Base-by-base conservation (phyloP, 306 rosid genomes). In the Hippophae rhamnoides region DNA sequence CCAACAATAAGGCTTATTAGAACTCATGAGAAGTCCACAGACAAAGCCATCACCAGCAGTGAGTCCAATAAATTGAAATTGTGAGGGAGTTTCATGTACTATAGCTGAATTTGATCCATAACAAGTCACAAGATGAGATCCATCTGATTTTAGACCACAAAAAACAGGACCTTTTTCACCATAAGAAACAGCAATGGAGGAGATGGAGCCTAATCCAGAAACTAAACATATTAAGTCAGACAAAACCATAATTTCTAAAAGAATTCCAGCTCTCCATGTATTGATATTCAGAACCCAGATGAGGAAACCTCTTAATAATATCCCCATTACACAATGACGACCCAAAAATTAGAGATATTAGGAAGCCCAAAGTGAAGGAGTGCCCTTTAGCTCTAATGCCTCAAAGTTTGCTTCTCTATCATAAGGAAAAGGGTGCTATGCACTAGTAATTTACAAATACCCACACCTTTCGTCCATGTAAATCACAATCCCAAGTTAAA, bases 1-100 rank as follows among this genome's bases (percentile, higher is more conserved):
- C 98, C 98, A 90, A 67, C 98, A 90, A 69, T 87, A 90, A 5
- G 98, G 98, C 66, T 84, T 95, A 40, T 56, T 78, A 3, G 98
- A 79, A 67, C 77, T 76, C 84, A 84, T 56, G 3, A 90, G 79
- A 69, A 90, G 92, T 49, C 98, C 98, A 70, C 98, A 90, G 5
- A 85, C 92, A 77, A 85, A 90, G 52, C 95, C 96, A 58, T 85
- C 85, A 18, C 98, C 98, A 52, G 82, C 95, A 0, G 89, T 83
- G 61, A 90, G 76, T 67, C 95, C 96, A n/a, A 78, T 47, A 64
- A 90, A 84, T 14, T 82, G 83, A 8, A 79, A 81, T 44, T 72
- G 84, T 42, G 66, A 48, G 12, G 96, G 98, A 48, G 92, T 79
- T 72, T 84, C 94, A 67, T 79, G 80, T 52, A 80, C 72, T 70